phyloP scores from a whole-genome alignment of 2,329 filamentous ascomycete genomes.

The Aspergillus sp. region DNA sequence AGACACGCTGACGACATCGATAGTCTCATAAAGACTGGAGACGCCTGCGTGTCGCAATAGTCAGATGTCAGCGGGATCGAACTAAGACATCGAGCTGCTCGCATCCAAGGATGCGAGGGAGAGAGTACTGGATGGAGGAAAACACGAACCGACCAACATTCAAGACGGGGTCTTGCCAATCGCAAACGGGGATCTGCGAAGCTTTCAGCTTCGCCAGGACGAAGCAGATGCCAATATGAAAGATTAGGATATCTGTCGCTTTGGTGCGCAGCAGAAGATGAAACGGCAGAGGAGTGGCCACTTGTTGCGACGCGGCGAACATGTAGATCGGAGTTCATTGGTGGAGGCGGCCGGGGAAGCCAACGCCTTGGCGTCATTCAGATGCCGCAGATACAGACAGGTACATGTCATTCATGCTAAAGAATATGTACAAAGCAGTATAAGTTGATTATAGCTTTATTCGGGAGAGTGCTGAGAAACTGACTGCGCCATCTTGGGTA shows the following conservation, averaged over 20 bases:
- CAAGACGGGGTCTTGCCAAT: neutral
- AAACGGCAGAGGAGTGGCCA: conserved; percentile 5
- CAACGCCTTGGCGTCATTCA: conserved; percentile 8
- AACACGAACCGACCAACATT: neutral
- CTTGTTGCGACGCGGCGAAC: conserved; percentile 6
- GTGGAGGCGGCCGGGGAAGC: conserved; percentile 1
- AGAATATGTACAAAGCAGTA: neutral
- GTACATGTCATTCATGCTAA: neutral
- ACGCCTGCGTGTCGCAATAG: too few relatives aligned
- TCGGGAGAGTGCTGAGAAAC: too few relatives aligned
- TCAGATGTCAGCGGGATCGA: too few relatives aligned
- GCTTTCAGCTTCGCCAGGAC: neutral
- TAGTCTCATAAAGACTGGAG: neutral
- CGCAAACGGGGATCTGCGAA: neutral
- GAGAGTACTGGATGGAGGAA: too few relatives aligned
- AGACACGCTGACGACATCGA: neutral
- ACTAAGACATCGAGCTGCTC: neutral
- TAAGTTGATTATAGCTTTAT: too few relatives aligned
- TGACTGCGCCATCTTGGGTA: too few relatives aligned
- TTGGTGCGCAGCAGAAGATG: neutral
- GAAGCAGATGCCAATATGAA: neutral
- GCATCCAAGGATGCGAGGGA: neutral
- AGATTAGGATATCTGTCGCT: neutral
- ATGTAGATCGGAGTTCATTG: conserved; percentile 6
- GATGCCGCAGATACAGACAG: neutral